phyloP scores from a whole-genome alignment of 2,329 filamentous ascomycete species.

The Epicoccum nigrum region DNA sequence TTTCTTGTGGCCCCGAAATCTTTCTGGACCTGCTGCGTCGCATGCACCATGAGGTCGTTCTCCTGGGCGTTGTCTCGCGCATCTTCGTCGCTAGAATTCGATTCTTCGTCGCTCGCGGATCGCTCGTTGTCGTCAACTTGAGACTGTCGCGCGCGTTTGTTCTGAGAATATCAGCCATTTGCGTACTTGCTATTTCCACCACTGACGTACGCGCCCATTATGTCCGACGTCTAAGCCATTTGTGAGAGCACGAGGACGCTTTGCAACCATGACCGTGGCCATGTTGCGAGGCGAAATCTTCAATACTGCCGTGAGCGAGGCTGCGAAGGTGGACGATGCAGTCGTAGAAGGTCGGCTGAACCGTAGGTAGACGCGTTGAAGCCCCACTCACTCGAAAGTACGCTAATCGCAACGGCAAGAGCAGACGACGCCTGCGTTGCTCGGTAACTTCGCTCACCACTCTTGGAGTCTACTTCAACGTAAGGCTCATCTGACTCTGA shows the following conservation, averaged over 20 bases:
- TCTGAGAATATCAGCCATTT: conserved; percentile 29
- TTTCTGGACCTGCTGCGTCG: conserved; percentile 39
- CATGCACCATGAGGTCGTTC: conserved; percentile 32
- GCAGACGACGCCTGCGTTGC: neutral
- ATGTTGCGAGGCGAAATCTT: conserved; percentile 20
- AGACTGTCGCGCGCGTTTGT: conserved; percentile 40
- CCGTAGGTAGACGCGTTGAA: conserved; percentile 26
- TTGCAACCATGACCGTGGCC: conserved; percentile 39
- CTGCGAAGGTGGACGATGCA: neutral
- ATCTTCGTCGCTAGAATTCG: conserved; percentile 22
- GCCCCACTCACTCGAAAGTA: conserved; percentile 19
- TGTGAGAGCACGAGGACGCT: conserved; percentile 39
- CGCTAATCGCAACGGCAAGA: conserved; percentile 15
- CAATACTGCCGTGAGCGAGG: neutral
- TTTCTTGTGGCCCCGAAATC: conserved; percentile 30
- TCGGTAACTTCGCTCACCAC: no score
- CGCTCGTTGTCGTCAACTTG: conserved; percentile 28
- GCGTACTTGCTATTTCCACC: neutral
- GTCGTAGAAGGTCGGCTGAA: neutral
- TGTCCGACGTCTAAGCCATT: conserved; percentile 22
- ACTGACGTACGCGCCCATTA: conserved; percentile 28
- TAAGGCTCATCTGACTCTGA: no score
- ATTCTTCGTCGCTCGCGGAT: conserved; percentile 21
- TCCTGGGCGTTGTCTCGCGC: conserved; percentile 25
- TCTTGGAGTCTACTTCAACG: no score